phyloP scores from a whole-genome alignment of 306 rosid species.

The Lathyrus sativus region DNA sequence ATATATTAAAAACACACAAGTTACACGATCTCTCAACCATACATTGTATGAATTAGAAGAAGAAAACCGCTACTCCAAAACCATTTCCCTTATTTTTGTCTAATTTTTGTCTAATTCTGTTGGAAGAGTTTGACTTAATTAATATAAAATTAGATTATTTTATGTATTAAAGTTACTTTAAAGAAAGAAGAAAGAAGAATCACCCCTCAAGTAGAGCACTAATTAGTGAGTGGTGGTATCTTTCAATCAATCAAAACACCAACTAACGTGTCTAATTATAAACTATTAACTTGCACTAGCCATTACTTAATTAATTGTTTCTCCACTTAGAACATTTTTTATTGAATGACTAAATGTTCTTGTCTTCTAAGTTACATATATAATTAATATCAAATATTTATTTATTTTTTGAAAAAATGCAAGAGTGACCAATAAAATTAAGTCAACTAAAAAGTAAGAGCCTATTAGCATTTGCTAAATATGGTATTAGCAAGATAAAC shows the following conservation, averaged over 20 bases:
- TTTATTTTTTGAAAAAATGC: background rate
- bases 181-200: slow-evolving; percentile 36
- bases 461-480: slow-evolving; percentile 20
- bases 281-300: slow-evolving; percentile 34
- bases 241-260: slow-evolving; percentile 31
- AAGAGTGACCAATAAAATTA: background rate
- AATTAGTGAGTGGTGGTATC: slow-evolving; percentile 39
- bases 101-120: background rate
- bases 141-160: slow-evolving; percentile 1
- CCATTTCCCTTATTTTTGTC: slow-evolving; percentile 12
- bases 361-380: background rate
- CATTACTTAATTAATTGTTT: slow-evolving; percentile 22
- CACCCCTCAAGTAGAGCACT: slow-evolving; percentile 15
- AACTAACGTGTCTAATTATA: slow-evolving; percentile 18
- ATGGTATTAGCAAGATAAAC: slow-evolving; percentile 16
- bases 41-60: background rate
- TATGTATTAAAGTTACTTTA: slow-evolving; percentile 28
- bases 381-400: too few species aligned
- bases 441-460: slow-evolving; percentile 34
- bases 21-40: background rate
- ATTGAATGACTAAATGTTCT: background rate
- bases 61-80: slow-evolving; percentile 33
- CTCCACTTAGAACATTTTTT: slow-evolving; percentile 23
- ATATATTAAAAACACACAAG: too few species aligned
- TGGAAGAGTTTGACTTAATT: slow-evolving; percentile 23